Evolutionary conservation across 2,329 filamentous ascomycete species (phyloP), one percentile per base, ranked within the genome.

Genomic region (Aspergillus cejpii): DNA sequence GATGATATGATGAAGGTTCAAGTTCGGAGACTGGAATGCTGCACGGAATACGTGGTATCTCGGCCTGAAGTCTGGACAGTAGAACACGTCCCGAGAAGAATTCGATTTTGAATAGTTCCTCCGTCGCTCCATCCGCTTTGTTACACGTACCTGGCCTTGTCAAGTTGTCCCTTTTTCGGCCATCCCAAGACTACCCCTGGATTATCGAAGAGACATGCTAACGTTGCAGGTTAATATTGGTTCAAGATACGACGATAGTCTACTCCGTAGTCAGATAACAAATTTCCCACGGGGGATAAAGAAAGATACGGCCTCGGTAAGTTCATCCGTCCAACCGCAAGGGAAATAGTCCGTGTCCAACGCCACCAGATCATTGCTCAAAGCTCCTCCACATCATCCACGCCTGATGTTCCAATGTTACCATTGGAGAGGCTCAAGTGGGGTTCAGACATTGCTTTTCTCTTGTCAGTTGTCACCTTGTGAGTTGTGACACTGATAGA

Each of bases 261-360:
- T 17, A 20, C 7, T 34, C 17, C 31, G 8, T 17, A 14, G n/a
- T n/a, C 3, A 34, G 11, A 34, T 17, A 14, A 34, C 31, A 12
- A 6, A 20, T 11, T 11, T n/a, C 3, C 31, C 15, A 1, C 4
- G 23, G 23, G 28, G 48, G 48, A 49, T 47, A 45, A 45, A 43
- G 48, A 47, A 51, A 45, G 45, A 49, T 49, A 47, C 45, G 33
- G 45, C 17, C 29, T 45, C 45, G 43, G 50, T 29, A 48, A 43
- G 34, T 33, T 36, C 21, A 33, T 28, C 29, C 15, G 29, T 10
- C 43, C 39, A 41, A 39, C 47, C 40, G 24, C 39, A 36, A 39
- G 36, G 31, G 33, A 17, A 17, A 15, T 14, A 8, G 29, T 33
- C 29, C 8, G 29, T 33, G 29, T 17, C 8, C 10, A 33, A 14